Evolutionary conservation across 371 early-diverging fungal species (phyloP), one percentile per base, ranked within the genome.

Genomic region (Batkoa obscura): DNA sequence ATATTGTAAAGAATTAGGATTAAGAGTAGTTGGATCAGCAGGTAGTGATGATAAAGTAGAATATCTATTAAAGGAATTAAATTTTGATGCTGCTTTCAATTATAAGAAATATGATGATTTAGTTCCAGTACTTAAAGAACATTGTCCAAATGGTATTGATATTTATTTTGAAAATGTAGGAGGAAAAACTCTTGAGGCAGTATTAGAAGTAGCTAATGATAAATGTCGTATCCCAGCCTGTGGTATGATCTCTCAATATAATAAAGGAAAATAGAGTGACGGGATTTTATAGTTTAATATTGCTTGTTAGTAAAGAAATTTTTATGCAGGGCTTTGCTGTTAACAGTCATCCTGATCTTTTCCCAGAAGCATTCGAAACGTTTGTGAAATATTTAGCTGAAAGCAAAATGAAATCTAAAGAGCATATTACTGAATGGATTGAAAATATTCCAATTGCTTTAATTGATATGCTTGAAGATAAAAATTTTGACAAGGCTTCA

Each of bases 111-210:
- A 65, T 30, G 63, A 64, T 9, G 49, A 63, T 5, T 60, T 58
- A 31, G 68, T 67, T 0, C 62, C 66, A n/a, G 63, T 77, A 38
- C 47, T 45, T 2, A 62, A 76, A 55, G 37, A 59, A 33, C 35
- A 5, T 39, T 73, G 74, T 36, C 82, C 79, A 13, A 67, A 75
- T 8, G 86, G 82, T 15, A 76, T 83, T 58, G 79, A 83, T 58
- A 74, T 76, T 52, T 78, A 78, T 67, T 83, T 71, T 68, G 80
- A 81, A 43, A 75, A 79, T 55, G 80, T 80, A 12, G 84, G 84
- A 33, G 83, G 81, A 33, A 74, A 76, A 59, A 70, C 70, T 56
- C 68, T 83, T 4, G 83, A 82, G 46, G 75, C 74, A 0, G 80
- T 70, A 0, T 13, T 51, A n/a, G 30, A 34, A 5, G 4, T n/a